These are phyloP conservation scores for Fusarium sp. DNA, from an alignment of 2,329 filamentous ascomycete species.

Conservation along the genomic window DNA sequence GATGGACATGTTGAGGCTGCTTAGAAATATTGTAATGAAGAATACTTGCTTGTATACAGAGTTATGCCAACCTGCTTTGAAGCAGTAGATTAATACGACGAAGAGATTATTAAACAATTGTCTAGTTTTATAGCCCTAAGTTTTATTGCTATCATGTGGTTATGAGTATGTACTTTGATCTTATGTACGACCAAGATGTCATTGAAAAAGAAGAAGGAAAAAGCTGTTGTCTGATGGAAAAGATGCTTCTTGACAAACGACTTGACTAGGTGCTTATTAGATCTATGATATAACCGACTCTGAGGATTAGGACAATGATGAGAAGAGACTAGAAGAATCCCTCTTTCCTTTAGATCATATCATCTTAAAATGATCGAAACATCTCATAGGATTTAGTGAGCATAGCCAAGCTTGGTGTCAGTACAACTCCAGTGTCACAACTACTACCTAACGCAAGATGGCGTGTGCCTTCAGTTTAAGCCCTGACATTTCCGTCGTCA, in stretches of 20 bases:
- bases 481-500: neutral
- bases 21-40: slow-evolving; percentile 22
- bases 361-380: neutral
- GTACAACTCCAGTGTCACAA: no score
- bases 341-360: neutral
- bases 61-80: slow-evolving; percentile 8
- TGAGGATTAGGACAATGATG: neutral
- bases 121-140: no score
- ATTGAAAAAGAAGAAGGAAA: no score
- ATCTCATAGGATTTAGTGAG: neutral
- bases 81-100: neutral
- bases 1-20: neutral
- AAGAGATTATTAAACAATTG: neutral
- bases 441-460: no score
- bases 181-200: no score
- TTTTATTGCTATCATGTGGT: no score
- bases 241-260: no score
- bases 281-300: neutral
- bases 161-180: no score
- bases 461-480: neutral
- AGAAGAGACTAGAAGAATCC: neutral
- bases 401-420: neutral
- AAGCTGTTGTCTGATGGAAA: no score
- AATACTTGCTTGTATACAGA: slow-evolving; percentile 6
- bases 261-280: neutral